Base-by-base conservation (phyloP, 2,329 filamentous ascomycete species). In the Bipolaris gigantea region DNA sequence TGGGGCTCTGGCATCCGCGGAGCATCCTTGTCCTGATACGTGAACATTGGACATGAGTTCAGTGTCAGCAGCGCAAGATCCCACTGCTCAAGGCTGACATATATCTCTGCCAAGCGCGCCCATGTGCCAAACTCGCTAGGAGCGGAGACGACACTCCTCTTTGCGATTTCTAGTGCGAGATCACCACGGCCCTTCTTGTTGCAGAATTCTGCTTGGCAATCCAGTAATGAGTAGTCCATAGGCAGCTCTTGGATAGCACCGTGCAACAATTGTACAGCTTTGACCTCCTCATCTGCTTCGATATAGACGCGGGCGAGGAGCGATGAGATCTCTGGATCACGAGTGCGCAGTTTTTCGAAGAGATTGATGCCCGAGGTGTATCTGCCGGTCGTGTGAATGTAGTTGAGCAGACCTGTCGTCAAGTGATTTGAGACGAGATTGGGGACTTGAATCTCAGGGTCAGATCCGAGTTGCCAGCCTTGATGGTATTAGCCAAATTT, bases 31-130 rank as follows among this genome's bases (percentile, higher is more conserved):
- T 99, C 94, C 75, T 97, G 94, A 75, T 99, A 97, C 6, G 94
- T 99, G 75, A 99, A 99, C 94, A 99, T 99, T 8, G 94, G 94
- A 74, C 94, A 99, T 16, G 94, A 99, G 77, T 99, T 99, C 48
- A 99, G 82, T 4, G 94, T 97, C 5, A 96, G 87, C 21, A 99
- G 83, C 0, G 94, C 94, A 63, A 97, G 86, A 70, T 97, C 94
- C 92, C 94, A 99, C 71, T 96, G 90, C 73, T 99, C 94, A 76
- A 96, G 85, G 45, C 88, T 85, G 50, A 97, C 90, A 65, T 99
- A 99, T 30, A 97, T 89, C 72, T 97, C 91, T 2, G 92, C 92
- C 59, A 99, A 77, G 53, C 92, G 84, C 53, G 94, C 93, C 94
- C 94, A 99, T 0, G 94, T 97, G 49, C 90, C 90, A 70, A 99